phyloP scores from a whole-genome alignment of 441 rosid genomes.

The Croton setiger region DNA sequence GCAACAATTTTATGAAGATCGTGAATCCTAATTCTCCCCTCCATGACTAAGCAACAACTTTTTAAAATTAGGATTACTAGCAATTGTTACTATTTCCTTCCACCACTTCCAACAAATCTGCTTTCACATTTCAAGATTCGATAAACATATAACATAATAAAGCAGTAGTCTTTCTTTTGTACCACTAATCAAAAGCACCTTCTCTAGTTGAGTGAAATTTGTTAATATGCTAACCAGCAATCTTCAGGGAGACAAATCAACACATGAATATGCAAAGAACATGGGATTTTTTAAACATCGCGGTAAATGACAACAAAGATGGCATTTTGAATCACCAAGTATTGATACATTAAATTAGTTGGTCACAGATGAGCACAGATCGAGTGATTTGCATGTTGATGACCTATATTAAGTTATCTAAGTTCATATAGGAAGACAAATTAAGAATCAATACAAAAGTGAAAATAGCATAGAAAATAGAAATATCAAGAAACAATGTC shows the following conservation, averaged over 20 bases:
- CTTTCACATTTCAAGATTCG: neutral
- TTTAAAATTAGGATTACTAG: neutral
- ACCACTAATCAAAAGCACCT: neutral
- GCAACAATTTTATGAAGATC: neutral
- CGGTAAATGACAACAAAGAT: neutral
- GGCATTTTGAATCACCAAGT: neutral
- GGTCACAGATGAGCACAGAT: neutral
- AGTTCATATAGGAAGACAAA: neutral
- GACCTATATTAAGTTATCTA: neutral
- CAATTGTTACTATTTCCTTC: neutral
- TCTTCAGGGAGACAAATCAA: conserved; percentile 3
- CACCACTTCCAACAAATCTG: neutral
- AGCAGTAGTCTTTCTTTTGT: neutral
- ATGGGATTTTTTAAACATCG: neutral
- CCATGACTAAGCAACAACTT: neutral
- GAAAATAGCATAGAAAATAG: neutral
- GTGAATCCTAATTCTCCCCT: neutral
- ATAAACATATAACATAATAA: neutral
- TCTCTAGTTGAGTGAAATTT: neutral
- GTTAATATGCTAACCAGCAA: neutral
- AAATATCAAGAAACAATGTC: neutral
- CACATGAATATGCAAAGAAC: neutral
- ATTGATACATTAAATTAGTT: neutral
- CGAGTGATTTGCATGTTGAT: conserved; percentile 5
- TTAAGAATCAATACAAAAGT: too few relatives aligned